Percentiles rank a stretch among this genome's conserved stretches.
Evolutionary conservation across 306 rosid species (phyloP).

Genomic region (Cajanus cajan): DNA sequence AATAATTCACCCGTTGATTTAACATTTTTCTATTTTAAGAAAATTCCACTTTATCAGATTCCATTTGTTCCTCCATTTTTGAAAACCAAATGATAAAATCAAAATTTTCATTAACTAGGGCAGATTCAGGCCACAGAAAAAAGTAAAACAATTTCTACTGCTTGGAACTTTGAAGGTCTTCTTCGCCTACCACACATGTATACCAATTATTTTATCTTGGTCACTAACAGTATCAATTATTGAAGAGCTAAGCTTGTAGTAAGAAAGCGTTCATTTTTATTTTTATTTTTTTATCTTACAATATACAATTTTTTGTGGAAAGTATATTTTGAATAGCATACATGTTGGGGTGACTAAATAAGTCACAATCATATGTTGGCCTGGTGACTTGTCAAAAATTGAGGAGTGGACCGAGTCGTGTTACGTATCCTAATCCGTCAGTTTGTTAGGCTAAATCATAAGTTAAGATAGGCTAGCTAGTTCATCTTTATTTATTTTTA

Average conservation of each 20-base stretch:
- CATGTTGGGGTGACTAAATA: too few species aligned
- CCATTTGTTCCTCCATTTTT: conserved; percentile 28
- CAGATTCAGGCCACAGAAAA: background rate
- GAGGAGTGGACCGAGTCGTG: too few species aligned
- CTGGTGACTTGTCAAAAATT: too few species aligned
- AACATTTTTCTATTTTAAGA: background rate
- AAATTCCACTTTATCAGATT: background rate
- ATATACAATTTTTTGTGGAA: too few species aligned
- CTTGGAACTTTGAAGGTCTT: background rate
- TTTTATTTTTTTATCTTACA: background rate
- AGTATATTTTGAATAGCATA: too few species aligned
- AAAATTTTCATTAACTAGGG: background rate
- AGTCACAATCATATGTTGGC: too few species aligned
- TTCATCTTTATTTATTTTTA: too few species aligned
- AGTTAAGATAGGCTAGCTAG: too few species aligned
- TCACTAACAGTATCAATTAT: too few species aligned
- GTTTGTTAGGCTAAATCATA: too few species aligned
- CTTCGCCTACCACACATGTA: conserved; percentile 17
- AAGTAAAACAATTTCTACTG: background rate
- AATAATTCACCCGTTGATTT: conserved; percentile 6
- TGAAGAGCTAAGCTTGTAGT: background rate
- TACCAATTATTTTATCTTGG: background rate
- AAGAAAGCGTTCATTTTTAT: background rate
- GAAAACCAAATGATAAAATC: background rate
- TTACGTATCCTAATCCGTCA: too few species aligned